Evolutionary conservation across 306 rosid genomes (phyloP), one percentile per base, ranked within the genome.

Genomic region (Amphicarpaea edgeworthii): DNA sequence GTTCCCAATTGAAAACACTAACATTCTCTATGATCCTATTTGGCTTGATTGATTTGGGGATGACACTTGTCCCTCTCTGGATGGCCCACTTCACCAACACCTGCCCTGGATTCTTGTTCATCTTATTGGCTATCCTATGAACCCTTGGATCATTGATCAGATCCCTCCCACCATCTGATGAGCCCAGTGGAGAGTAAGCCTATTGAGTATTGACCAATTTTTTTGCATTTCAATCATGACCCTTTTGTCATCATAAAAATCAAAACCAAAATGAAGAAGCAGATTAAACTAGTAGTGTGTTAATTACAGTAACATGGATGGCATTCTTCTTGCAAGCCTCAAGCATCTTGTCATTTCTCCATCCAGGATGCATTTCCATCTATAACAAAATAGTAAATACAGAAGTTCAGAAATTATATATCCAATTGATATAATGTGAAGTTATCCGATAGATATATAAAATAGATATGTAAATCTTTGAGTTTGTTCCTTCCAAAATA

Each of bases 321-420:
- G 34, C 55, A 66, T 90, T 84, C 47, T 81, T 65, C 78, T 73
- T 78, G 85, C 95, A 87, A 69, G 86, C 90, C 63, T 81, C 85
- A 2, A 84, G 86, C 87, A 87, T 86, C 81, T 86, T 88, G 34
- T 80, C 87, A 82, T 88, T 86, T 84, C 88, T 88, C 93, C 90
- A 88, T 1, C 92, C 90, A 11, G 89, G 86, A 76, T 88, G 90
- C 88, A 83, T 87, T 85, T 87, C 95, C 92, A 87, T 86, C 90
- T 87, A 16, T 30, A 47, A 53, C 34, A 28, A 41, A 72, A 50
- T 46, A 43, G 71, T 38, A 68, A 42, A 50, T 3, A 59, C 58
- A 34, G 60, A 40, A 49, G 14, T 21, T n/a, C 0, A 37, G 8
- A 28, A 28, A n/a, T n/a, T n/a, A n/a, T n/a, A n/a, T n/a, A n/a